These are phyloP conservation scores for Pythium dissotocum DNA, from an alignment of 352 stramenopile genomes.

Conservation along the genomic window DNA sequence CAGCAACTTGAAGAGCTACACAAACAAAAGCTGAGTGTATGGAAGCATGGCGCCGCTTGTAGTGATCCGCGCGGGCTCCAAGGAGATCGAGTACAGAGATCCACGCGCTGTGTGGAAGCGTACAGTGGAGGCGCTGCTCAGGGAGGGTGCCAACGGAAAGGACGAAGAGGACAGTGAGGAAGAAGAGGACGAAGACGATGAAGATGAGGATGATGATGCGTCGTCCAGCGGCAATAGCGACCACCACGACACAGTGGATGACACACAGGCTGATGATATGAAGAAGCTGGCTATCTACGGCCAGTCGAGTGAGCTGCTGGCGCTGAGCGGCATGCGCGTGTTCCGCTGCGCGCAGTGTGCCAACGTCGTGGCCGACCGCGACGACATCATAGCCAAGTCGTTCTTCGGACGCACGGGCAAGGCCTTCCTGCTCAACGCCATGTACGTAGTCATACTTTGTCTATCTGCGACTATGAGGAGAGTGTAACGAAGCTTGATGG, in stretches of 20 bases:
- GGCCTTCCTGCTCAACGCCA: constrained; percentile 76
- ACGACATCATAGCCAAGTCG: constrained; percentile 76
- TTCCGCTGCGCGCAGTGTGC: constrained; percentile 69
- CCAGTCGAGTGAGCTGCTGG: constrained; percentile 48
- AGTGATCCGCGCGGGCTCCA: constrained; percentile 62
- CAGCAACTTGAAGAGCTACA: constrained; percentile 19
- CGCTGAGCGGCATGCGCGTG: constrained; percentile 46
- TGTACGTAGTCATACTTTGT: constrained; percentile 35
- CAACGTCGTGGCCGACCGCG: constrained; percentile 59
- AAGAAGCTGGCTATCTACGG: constrained; percentile 30
- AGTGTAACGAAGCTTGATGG: neutral
- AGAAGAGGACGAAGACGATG: constrained; percentile 16
- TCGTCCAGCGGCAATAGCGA: constrained; percentile 19
- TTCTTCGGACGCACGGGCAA: constrained; percentile 80
- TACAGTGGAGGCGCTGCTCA: constrained; percentile 24
- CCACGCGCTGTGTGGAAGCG: constrained; percentile 45
- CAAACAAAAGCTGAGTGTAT: neutral
- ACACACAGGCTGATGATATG: constrained; percentile 21
- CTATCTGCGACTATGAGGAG: neutral
- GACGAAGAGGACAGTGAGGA: constrained; percentile 26
- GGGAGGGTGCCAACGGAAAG: neutral
- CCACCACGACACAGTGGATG: constrained; percentile 9
- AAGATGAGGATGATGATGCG: constrained; percentile 26
- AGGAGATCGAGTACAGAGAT: constrained; percentile 70
- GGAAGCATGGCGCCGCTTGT: constrained; percentile 64